Percentiles rank a stretch among this genome's conserved stretches.
These are phyloP conservation scores for Penicillium sp. DNA, from an alignment of 2,329 filamentous ascomycete species.

Conservation along the genomic window DNA sequence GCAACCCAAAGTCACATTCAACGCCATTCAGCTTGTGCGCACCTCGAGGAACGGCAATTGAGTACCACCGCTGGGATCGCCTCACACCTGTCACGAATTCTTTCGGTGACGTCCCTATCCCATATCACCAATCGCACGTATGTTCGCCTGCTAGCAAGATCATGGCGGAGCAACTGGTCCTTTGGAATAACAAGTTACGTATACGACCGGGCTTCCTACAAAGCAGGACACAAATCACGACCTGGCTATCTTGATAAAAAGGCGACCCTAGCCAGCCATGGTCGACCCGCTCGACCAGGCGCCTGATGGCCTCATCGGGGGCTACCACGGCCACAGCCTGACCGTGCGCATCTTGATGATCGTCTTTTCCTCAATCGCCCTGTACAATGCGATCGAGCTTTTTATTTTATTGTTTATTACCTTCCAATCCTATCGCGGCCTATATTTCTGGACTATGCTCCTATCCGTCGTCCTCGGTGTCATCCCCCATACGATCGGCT, in stretches of 20 bases:
- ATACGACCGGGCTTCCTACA: conserved; percentile 6
- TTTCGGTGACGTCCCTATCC: not conserved
- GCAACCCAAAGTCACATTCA: conserved; percentile 9
- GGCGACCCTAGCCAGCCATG: not conserved
- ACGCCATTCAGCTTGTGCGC: not conserved
- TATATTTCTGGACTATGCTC: conserved; percentile 46
- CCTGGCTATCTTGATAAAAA: not conserved
- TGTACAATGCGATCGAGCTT: conserved; percentile 50
- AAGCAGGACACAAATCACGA: conserved; percentile 1
- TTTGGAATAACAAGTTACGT: conserved; percentile 6
- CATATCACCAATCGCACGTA: conserved; percentile 3
- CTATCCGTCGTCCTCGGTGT: conserved; percentile 37
- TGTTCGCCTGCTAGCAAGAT: conserved; percentile 8
- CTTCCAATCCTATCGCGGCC: conserved; percentile 36
- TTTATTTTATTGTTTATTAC: conserved; percentile 39
- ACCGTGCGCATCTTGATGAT: conserved; percentile 31
- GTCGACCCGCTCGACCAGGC: conserved; percentile 16
- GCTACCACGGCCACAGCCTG: conserved; percentile 24
- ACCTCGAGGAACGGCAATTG: not conserved
- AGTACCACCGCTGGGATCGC: too few species aligned
- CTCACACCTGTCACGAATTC: not conserved
- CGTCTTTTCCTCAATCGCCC: conserved; percentile 40
- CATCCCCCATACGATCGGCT: conserved; percentile 39
- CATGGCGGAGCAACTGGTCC: conserved; percentile 14
- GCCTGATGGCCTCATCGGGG: conserved; percentile 31